Conservation (phyloP, 139 green algal genomes). For the Tetraselmis chui region DNA sequence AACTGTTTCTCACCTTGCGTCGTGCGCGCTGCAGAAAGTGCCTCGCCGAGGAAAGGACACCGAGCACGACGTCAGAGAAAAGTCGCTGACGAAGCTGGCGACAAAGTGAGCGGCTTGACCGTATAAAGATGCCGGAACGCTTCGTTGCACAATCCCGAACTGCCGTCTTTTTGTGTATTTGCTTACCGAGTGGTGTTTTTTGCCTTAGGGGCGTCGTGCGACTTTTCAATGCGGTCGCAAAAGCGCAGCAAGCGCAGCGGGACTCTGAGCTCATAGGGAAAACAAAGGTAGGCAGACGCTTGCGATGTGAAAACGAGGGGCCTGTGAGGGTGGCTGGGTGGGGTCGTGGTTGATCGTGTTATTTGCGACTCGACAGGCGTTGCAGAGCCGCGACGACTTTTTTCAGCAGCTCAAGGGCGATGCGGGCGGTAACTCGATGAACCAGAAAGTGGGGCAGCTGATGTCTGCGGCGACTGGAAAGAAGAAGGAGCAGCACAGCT, state of each 20-base stretch:
- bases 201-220: constrained; percentile 73
- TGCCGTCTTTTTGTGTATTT: no score
- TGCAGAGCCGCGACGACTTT: neutral
- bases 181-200: no score
- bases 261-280: constrained; percentile 13
- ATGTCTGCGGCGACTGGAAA: neutral
- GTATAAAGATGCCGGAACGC: no score
- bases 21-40: no score
- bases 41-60: constrained; percentile 56
- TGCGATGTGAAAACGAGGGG: no score
- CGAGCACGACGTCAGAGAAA: constrained; percentile 52
- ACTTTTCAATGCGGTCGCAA: constrained; percentile 83
- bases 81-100: constrained; percentile 52
- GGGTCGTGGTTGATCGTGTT: no score
- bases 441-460: neutral
- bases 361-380: neutral
- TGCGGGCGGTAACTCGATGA: neutral
- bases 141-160: no score
- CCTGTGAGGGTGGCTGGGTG: no score
- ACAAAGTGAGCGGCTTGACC: constrained; percentile 34
- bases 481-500: neutral
- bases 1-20: no score
- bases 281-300: neutral
- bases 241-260: constrained; percentile 49
- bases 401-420: constrained; percentile 8